These are phyloP conservation scores for Tetragonia tetragonoides DNA, from an alignment of 148 eudicot genomes.

Conservation along the genomic window DNA sequence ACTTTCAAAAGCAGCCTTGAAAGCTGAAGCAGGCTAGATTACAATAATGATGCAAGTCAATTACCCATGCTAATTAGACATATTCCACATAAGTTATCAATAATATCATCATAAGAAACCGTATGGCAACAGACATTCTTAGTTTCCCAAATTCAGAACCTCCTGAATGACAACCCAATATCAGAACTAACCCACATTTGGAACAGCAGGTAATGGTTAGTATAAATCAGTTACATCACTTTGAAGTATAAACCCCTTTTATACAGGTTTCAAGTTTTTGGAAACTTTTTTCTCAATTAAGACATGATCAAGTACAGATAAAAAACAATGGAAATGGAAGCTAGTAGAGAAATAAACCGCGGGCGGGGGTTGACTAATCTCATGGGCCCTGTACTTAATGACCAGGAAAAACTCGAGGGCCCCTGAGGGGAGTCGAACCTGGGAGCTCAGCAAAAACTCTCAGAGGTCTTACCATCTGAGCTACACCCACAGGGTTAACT, in stretches of 20 bases:
- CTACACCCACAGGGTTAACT: too few species aligned
- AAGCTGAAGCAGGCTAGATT: conserved; percentile 76
- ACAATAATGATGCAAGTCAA: conserved; percentile 5
- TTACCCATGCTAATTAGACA: conserved; percentile 2
- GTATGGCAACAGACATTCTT: neutral
- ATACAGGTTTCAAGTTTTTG: neutral
- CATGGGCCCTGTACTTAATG: too few species aligned
- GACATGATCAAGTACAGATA: neutral
- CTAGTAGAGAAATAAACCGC: neutral
- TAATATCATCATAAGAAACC: neutral
- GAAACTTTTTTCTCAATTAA: neutral
- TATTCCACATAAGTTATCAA: neutral
- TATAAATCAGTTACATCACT: neutral
- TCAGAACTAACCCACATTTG: neutral
- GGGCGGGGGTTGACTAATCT: too few species aligned
- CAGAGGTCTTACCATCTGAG: too few species aligned
- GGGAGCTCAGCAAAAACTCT: too few species aligned
- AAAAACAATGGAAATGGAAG: neutral
- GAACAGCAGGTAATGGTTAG: neutral
- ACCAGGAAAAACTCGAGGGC: too few species aligned
- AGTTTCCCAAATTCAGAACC: neutral
- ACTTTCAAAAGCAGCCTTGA: conserved; percentile 77
- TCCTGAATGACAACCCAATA: conserved; percentile 2
- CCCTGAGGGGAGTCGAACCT: too few species aligned
- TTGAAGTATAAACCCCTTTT: neutral